phyloP scores from a whole-genome alignment of 2,329 filamentous ascomycete species.

The Botrytis porri region DNA sequence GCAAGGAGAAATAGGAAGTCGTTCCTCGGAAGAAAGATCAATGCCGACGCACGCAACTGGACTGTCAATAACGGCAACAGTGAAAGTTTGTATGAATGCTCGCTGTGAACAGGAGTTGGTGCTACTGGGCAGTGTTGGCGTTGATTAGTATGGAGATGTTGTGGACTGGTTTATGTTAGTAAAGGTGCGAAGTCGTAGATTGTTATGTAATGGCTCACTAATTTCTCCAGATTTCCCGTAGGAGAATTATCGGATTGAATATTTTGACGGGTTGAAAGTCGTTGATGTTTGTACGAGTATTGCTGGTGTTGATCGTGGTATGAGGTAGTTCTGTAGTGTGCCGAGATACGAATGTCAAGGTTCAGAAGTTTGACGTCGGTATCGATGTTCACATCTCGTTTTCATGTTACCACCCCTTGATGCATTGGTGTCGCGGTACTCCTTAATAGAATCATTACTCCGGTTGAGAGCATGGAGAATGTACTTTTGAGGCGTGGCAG shows the following conservation, averaged over 20 bases:
- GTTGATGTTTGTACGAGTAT: neutral
- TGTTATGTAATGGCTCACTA: neutral
- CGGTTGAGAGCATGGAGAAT: too few relatives aligned
- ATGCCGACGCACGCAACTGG: neutral
- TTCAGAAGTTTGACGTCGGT: neutral
- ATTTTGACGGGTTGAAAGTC: neutral
- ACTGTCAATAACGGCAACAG: neutral
- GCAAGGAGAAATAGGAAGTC: neutral
- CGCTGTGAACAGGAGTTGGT: neutral
- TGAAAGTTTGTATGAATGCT: neutral
- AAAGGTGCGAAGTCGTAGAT: neutral
- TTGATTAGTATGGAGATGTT: too few relatives aligned
- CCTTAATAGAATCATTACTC: too few relatives aligned
- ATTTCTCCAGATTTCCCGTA: rapidly evolving
- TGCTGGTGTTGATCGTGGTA: neutral
- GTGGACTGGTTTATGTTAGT: neutral
- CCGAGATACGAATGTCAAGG: neutral
- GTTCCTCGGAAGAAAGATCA: neutral
- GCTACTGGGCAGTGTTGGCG: neutral
- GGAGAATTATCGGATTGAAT: neutral
- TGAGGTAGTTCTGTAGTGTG: neutral
- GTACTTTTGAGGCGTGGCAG: too few relatives aligned
- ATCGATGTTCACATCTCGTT: too few relatives aligned
- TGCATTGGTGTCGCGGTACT: too few relatives aligned
- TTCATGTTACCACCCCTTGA: too few relatives aligned